Conservation (phyloP, 2,329 filamentous ascomycete species). For the Aspergillus thermomutatus region DNA sequence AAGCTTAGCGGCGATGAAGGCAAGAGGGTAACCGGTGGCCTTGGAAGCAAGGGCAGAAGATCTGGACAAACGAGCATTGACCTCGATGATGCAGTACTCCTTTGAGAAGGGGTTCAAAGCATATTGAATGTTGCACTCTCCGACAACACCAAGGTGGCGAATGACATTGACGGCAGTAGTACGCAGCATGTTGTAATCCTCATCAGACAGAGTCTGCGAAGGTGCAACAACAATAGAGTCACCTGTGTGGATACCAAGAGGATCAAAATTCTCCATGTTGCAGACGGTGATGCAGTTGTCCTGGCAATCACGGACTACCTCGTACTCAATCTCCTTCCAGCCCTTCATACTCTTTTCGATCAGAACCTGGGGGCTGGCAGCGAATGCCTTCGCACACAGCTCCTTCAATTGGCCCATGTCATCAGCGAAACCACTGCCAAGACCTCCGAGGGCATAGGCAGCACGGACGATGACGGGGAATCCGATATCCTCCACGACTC, state of each 20-base stretch:
- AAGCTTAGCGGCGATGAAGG: conserved; percentile 95
- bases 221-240: conserved; percentile 98
- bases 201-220: conserved; percentile 92
- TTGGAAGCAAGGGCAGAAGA: conserved; percentile 96
- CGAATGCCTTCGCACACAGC: conserved; percentile 91
- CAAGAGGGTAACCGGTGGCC: conserved; percentile 91
- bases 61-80: conserved; percentile 92
- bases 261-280: conserved; percentile 99
- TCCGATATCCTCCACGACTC: conserved; percentile 84
- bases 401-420: conserved; percentile 78
- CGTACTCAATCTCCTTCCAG: conserved; percentile 99
- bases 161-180: conserved; percentile 97
- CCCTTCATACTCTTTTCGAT: conserved; percentile 99
- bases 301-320: conserved; percentile 89
- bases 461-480: conserved; percentile 97
- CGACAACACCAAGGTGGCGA: conserved; percentile 91
- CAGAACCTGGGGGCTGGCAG: conserved; percentile 89
- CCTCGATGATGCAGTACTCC: conserved; percentile 99
- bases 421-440: conserved; percentile 93
- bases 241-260: conserved; percentile 94
- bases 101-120: conserved; percentile 90
- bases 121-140: conserved; percentile 99
- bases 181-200: conserved; percentile 98
- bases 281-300: conserved; percentile 99
- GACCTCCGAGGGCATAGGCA: conserved; percentile 89